Base-by-base conservation (phyloP, 2,329 filamentous ascomycete species). In the Exophiala sideris region DNA sequence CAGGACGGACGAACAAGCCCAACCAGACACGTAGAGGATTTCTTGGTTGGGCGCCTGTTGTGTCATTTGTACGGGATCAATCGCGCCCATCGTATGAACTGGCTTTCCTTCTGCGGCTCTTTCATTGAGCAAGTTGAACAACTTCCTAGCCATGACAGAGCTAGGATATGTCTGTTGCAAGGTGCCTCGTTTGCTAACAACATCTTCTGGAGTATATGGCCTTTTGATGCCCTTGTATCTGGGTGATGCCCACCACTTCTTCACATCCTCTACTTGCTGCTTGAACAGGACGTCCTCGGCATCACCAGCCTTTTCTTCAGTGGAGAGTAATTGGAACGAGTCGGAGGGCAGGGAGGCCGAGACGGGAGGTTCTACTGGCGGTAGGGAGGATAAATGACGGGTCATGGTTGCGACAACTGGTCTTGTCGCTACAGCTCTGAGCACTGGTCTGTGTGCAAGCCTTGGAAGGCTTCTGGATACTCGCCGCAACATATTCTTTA, bases 51-150 rank as follows among this genome's bases (percentile, higher is more conserved):
- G 83, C 12, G 94, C 94, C 76, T 97, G 94, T 72, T 99, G 94
- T 45, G 94, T 96, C 94, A 99, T 97, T 75, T 99, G 94, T 9
- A 97, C 85, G n/a, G 94, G 94, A 68, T 99, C 94, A 73, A 99
- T 95, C 56, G 91, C 94, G 64, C 94, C 94, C 88, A 99, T 91
- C 12, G 94, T 97, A 71, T 97, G 92, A 57, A 97, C 88, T 16
- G 94, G 94, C 70, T 95, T 81, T 58, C 90, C 90, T 65, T 87
- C 83, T 36, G 86, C 82, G 42, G 84, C 82, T 60, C 88, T 81
- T 73, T 95, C 86, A 61, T 87, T 86, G 51, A 99, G 78, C 63
- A 97, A 73, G 69, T 95, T 87, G 75, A 96, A 99, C 4, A 99
- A 81, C 75, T 99, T 97, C 67, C 89, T 81, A 0, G 92, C 94